Conservation (phyloP, 164 flowering plant genomes). For the Berberis thunbergii region DNA sequence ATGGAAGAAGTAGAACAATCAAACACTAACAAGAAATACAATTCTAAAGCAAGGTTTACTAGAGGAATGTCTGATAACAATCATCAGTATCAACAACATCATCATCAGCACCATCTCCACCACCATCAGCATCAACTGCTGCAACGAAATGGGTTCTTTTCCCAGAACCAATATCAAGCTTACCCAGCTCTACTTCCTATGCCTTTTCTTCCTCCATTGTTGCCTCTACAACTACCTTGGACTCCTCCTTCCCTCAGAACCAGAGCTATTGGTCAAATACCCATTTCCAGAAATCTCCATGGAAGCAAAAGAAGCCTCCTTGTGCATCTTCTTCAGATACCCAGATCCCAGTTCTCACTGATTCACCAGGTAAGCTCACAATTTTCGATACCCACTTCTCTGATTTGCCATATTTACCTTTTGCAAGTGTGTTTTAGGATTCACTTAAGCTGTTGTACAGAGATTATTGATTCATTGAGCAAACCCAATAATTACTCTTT, state of each 20-base stretch:
- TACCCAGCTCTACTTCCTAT: conserved; percentile 4
- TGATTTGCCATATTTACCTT: not conserved
- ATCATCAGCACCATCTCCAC: not conserved
- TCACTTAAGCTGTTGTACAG: not conserved
- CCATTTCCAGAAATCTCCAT: conserved; percentile 38
- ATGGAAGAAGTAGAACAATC: conserved; percentile 2
- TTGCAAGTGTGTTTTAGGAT: not conserved
- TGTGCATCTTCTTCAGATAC: conserved; percentile 42
- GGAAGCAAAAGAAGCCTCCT: conserved; percentile 32
- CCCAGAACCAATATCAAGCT: not conserved
- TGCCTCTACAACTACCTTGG: conserved; percentile 35
- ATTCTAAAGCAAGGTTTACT: not conserved
- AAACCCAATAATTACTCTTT: not conserved
- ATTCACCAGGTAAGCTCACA: conserved; percentile 30
- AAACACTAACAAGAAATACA: not conserved
- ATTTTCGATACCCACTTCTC: not conserved
- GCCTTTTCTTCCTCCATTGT: conserved; percentile 14
- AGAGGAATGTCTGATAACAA: not conserved
- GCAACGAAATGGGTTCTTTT: not conserved
- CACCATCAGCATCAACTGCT: not conserved
- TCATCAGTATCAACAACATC: not conserved
- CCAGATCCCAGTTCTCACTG: conserved; percentile 23
- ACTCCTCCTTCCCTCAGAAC: conserved; percentile 21
- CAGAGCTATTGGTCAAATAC: conserved; percentile 33
- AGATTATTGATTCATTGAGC: not conserved